Evolutionary conservation across 2,329 filamentous ascomycete species (phyloP).

Genomic region (Xylariomycetidae sp.): DNA sequence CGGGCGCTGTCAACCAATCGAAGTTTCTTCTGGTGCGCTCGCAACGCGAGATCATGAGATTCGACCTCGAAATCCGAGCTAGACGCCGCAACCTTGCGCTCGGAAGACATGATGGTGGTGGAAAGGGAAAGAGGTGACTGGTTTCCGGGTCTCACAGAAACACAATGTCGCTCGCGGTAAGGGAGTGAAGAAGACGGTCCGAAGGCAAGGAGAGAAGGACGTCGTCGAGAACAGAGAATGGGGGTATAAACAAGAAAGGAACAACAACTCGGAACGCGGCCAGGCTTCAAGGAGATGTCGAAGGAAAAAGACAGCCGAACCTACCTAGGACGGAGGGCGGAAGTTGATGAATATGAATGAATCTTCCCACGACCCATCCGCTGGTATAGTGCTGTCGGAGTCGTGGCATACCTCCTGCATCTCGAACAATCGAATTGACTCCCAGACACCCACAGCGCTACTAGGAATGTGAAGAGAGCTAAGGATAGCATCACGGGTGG

Average conservation of each 20-base stretch:
- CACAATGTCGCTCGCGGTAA: conserved; percentile 4
- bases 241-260: conserved; percentile 10
- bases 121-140: conserved; percentile 2
- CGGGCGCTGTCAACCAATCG: conserved; percentile 38
- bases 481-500: conserved; percentile 19
- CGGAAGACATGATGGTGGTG: conserved; percentile 23
- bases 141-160: conserved; percentile 15
- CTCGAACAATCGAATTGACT: too few relatives aligned
- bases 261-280: conserved; percentile 4
- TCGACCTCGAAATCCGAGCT: conserved; percentile 46
- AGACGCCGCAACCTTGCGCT: conserved; percentile 34
- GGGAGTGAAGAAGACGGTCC: conserved; percentile 1
- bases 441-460: conserved; percentile 9
- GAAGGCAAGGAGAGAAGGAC: conserved; percentile 9
- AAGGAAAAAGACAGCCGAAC: conserved; percentile 10
- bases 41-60: conserved; percentile 33
- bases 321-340: conserved; percentile 10
- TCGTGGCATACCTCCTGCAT: too few relatives aligned
- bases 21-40: conserved; percentile 29
- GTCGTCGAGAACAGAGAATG: conserved; percentile 8
- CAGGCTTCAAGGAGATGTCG: conserved; percentile 11
- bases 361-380: too few relatives aligned
- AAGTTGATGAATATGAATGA: conserved; percentile 19
- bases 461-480: conserved; percentile 8
- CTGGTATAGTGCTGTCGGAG: too few relatives aligned